Base-by-base conservation (phyloP, 805 yeast species). In the Metschnikowia cerradonensis region DNA sequence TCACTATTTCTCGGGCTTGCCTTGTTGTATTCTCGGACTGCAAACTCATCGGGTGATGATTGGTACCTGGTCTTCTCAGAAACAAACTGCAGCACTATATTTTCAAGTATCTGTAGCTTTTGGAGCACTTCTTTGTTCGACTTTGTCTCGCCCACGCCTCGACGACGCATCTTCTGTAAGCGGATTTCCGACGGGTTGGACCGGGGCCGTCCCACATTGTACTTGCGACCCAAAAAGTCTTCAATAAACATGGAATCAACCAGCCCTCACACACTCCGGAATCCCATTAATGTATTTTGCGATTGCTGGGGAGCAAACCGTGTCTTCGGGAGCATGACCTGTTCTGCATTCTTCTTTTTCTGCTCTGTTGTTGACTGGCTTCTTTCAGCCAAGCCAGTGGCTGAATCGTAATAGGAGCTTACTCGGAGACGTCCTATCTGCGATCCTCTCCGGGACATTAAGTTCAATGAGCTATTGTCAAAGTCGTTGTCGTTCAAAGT, bases 231-330 rank as follows among this genome's bases (percentile, higher is more conserved):
- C 23, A 70, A 53, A 19, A 67, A 54, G 43, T 69, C 73, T 46
- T 70, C 74, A 40, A 69, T 64, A 44, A 70, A 67, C 34, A 68
- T 52, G 22, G 72, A 67, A 51, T 71, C 76, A 37, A 72, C 68
- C 47, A 73, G 71, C 40, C n/a, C n/a, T n/a, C n/a, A n/a, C n/a
- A n/a, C n/a, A n/a, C 73, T 68, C 36, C 70, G 61, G 45, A 68
- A 63, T 45, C 68, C 68, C 3, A 67, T 67, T 36, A 71, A 52
- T 1, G 75, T 70, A 30, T 66, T 61, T 13, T 68, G 66, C 4
- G 74, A 70, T 43, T 63, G 64, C 22, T 62, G 63, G 6, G 68
- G 71, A 1, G 54, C 52, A 17, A 69, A 53, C 13, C 33, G 33
- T 10, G 23, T 44, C 17, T 35, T 34, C 4, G 40, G 26, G 15